Evolutionary conservation across 2,329 filamentous ascomycete species (phyloP).

Genomic region (Colletotrichum musicola): DNA sequence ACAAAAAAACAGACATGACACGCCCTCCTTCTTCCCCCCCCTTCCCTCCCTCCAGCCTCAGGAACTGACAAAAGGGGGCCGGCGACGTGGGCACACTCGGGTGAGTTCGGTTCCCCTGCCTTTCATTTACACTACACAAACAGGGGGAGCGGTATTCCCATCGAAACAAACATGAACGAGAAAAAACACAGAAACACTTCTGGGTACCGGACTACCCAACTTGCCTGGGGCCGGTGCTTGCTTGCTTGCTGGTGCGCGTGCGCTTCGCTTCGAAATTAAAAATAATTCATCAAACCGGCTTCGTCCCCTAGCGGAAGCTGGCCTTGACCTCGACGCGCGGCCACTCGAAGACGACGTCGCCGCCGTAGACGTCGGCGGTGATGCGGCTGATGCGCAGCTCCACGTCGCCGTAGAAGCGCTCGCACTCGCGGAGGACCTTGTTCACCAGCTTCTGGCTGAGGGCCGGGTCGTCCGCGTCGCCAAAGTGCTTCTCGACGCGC

Average conservation of each 20-base stretch:
- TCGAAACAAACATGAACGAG: neutral
- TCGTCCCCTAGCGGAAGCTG: constrained; percentile 57
- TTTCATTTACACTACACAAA: constrained; percentile 1
- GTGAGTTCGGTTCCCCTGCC: neutral
- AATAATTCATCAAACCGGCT: constrained; percentile 9
- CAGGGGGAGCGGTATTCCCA: neutral
- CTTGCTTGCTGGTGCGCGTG: no score
- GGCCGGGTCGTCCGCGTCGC: constrained; percentile 82
- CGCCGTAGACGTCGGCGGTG: constrained; percentile 73
- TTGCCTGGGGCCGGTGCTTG: no score
- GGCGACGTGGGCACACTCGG: neutral
- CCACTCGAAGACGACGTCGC: constrained; percentile 75
- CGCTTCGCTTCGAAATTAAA: no score
- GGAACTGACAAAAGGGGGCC: neutral
- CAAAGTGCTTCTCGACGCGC: constrained; percentile 97
- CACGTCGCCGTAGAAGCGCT: constrained; percentile 72
- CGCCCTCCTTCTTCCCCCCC: neutral
- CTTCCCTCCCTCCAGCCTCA: neutral
- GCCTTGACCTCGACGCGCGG: constrained; percentile 72
- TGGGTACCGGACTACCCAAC: neutral
- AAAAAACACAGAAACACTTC: constrained; percentile 2
- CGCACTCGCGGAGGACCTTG: constrained; percentile 71
- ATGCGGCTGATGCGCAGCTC: constrained; percentile 71
- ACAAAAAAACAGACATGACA: constrained; percentile 1
- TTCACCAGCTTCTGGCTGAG: constrained; percentile 70